Conservation (phyloP, 1,284 basidiomycete genomes). For the Papiliotrema laurentii region DNA sequence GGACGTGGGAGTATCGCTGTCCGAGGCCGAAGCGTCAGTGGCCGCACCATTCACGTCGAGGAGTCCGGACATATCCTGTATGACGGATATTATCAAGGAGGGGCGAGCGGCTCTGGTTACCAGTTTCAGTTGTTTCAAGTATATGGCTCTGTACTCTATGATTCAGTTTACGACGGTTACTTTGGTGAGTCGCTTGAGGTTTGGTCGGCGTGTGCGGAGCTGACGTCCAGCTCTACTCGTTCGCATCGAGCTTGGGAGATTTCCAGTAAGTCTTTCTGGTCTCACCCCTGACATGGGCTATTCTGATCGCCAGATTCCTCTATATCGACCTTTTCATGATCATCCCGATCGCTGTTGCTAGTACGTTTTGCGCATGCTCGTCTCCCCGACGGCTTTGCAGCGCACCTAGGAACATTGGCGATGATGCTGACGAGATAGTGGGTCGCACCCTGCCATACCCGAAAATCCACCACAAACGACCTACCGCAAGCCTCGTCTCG, state of each 20-base stretch:
- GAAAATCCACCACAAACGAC: conserved; percentile 80
- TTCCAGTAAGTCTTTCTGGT: conserved; percentile 63
- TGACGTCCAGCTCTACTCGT: conserved; percentile 66
- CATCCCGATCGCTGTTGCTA: conserved; percentile 90
- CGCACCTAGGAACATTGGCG: background rate
- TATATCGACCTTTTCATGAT: conserved; percentile 98
- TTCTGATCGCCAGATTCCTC: conserved; percentile 53
- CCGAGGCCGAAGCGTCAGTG: conserved; percentile 98
- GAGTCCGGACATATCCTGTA: conserved; percentile 91
- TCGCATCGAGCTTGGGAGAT: conserved; percentile 93
- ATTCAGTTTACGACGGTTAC: conserved; percentile 67
- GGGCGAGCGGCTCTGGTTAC: conserved; percentile 93
- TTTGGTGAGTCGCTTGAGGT: conserved; percentile 44
- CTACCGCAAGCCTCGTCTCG: conserved; percentile 93
- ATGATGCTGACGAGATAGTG: conserved; percentile 56
- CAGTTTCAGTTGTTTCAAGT: conserved; percentile 99
- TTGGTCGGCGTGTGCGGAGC: background rate
- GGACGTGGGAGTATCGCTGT: conserved; percentile 93
- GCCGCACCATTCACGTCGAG: conserved; percentile 96
- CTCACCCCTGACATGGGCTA: no score
- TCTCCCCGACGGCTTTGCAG: no score
- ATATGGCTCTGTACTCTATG: conserved; percentile 64
- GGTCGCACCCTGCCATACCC: conserved; percentile 87
- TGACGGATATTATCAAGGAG: conserved; percentile 93
- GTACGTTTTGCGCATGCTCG: no score